Conservation (phyloP, 768 basidiomycete species). For the Phaffia australis region DNA sequence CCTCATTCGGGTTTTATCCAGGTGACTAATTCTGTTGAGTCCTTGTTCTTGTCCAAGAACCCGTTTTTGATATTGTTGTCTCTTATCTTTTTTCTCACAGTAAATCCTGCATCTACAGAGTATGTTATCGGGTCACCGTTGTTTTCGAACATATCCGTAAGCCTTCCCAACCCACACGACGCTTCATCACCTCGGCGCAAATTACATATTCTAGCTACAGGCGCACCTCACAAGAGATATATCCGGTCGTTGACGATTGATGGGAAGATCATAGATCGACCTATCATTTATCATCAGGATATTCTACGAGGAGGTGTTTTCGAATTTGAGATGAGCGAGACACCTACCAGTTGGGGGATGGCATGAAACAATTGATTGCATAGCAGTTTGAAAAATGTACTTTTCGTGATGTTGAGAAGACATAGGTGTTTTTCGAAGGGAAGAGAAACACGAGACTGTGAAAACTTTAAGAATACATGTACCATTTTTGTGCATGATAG, state of each 20-base stretch:
- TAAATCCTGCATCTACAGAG: conserved; percentile 64
- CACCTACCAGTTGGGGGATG: conserved; percentile 44
- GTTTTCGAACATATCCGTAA: conserved; percentile 48
- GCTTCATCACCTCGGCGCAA: conserved; percentile 27
- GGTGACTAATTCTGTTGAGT: conserved; percentile 21
- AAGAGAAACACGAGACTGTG: background rate
- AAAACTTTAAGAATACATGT: background rate
- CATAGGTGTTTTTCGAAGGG: background rate
- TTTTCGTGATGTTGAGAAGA: background rate
- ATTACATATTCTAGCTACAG: conserved; percentile 49
- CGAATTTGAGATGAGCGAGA: conserved; percentile 55
- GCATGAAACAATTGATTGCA: background rate
- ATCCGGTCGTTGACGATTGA: conserved; percentile 53
- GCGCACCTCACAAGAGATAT: conserved; percentile 53
- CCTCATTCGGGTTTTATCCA: conserved; percentile 70
- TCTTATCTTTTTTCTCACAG: conserved; percentile 36
- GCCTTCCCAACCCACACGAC: conserved; percentile 42
- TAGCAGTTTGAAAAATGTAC: background rate
- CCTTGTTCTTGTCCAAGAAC: background rate
- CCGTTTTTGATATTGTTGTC: background rate
- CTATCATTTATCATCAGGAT: conserved; percentile 53
- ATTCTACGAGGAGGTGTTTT: conserved; percentile 51
- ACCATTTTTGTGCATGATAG: background rate
- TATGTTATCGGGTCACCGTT: conserved; percentile 63
- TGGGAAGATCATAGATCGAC: conserved; percentile 41